phyloP scores from a whole-genome alignment of 768 basidiomycete genomes.

The Mrakia hoshinonis region DNA sequence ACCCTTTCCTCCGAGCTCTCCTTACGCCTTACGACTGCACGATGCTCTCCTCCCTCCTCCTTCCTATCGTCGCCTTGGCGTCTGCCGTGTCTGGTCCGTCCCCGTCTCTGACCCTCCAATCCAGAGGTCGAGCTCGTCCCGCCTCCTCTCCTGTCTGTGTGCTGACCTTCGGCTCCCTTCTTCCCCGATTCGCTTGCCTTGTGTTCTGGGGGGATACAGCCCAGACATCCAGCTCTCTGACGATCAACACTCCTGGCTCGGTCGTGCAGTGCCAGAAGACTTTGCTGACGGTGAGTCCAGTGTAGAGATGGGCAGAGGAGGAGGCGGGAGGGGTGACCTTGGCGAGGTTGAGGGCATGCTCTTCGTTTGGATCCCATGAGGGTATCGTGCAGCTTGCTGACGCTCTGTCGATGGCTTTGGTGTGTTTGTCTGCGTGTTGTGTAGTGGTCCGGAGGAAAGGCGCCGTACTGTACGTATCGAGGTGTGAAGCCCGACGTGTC shows the following conservation, averaged over 20 bases:
- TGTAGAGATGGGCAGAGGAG: too few relatives aligned
- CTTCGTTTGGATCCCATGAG: too few relatives aligned
- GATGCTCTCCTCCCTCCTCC: neutral
- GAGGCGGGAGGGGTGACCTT: too few relatives aligned
- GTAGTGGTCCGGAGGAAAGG: too few relatives aligned
- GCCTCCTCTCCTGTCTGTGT: neutral
- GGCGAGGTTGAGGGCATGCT: too few relatives aligned
- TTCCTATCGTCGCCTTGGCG: neutral
- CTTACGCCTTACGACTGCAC: neutral
- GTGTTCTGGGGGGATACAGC: neutral
- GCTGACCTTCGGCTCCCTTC: neutral
- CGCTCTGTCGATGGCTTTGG: neutral
- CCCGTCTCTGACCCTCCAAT: neutral
- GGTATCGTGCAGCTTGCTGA: too few relatives aligned
- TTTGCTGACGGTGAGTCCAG: neutral
- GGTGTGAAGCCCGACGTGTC: too few relatives aligned
- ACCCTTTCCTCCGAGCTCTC: too few relatives aligned
- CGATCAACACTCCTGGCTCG: conserved; percentile 2
- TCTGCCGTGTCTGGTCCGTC: neutral
- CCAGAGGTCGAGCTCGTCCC: neutral
- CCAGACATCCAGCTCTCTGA: neutral
- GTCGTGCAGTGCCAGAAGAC: conserved; percentile 6
- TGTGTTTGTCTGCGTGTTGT: too few relatives aligned
- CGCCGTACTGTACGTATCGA: too few relatives aligned
- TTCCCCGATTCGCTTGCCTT: neutral